Percentiles rank a stretch among this genome's conserved stretches.
These are phyloP conservation scores for Cercospora sp. DNA, from an alignment of 2,329 filamentous ascomycete species.

Conservation along the genomic window DNA sequence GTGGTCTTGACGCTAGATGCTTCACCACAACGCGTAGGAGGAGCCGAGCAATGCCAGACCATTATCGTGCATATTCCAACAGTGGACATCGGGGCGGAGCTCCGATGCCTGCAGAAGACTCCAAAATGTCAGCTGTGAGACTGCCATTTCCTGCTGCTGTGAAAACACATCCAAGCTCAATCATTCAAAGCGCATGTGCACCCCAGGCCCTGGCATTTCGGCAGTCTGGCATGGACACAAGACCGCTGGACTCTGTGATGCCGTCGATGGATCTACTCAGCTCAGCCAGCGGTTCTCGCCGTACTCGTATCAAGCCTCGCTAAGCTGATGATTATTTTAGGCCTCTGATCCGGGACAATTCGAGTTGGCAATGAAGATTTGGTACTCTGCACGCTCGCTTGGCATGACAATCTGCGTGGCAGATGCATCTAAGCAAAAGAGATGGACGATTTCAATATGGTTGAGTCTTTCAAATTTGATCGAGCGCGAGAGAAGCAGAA, in stretches of 20 bases:
- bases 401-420: neutral
- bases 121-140: neutral
- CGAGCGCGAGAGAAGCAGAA: neutral
- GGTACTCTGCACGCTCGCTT: neutral
- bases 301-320: neutral
- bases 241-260: neutral
- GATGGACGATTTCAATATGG: neutral
- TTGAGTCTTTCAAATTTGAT: neutral
- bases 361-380: neutral
- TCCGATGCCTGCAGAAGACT: neutral
- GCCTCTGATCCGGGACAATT: neutral
- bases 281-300: neutral
- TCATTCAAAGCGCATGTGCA: neutral
- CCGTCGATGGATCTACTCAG: neutral
- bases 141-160: neutral
- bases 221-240: neutral
- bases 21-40: neutral
- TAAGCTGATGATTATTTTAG: neutral
- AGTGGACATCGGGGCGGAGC: neutral
- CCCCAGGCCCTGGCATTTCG: neutral
- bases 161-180: neutral
- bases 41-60: neutral
- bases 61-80: neutral
- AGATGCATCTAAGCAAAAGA: neutral
- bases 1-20: neutral